Evolutionary conservation across 2,329 filamentous ascomycete genomes (phyloP), one percentile per base, ranked within the genome.

Genomic region (Geosmithia putterillii): DNA sequence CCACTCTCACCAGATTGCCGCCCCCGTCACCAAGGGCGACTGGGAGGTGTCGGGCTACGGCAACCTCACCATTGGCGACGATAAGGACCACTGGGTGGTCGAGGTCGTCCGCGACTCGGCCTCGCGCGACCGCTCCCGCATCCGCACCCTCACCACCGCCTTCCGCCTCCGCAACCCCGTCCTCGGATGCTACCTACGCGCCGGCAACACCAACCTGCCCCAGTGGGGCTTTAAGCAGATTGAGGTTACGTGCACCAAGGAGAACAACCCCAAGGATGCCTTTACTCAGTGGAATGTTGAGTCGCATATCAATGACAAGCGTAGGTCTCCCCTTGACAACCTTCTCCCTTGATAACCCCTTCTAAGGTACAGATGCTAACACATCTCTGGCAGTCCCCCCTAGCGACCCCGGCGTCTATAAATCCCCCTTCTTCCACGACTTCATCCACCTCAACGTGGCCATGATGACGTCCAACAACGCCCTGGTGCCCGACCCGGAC

Each of bases 221-320:
- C 92, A 96, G 61, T 98, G 92, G 92, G 92, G 92, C 60, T 98
- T 98, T 74, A 95, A 96, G 70, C 92, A 98, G 67, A 96, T 98
- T 51, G 92, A 98, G 67, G 89, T 92, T 32, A 94, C 88, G 21
- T 98, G 92, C 65, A 81, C 83, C 52, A 95, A 94, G 71, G 78
- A 83, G 53, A 95, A 95, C 70, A 92, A 90, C 56, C 87, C 89
- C 7, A 78, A 81, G 43, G 92, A 98, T 61, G 78, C 88, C 36
- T 96, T 94, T 64, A 98, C 92, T 8, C 92, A 96, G 69, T 98
- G 92, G 92, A 98, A 98, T 65, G 83, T 98, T 28, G 92, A 98
- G 69, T 83, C 86, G 44, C 92, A 98, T 65, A 79, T 73, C 62
- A 98, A 98, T 61, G 89, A 95, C 14, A 92, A 83, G 69, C 76